Evolutionary conservation across 495 filamentous ascomycete species (phyloP).

Genomic region (Neurospora sp.): DNA sequence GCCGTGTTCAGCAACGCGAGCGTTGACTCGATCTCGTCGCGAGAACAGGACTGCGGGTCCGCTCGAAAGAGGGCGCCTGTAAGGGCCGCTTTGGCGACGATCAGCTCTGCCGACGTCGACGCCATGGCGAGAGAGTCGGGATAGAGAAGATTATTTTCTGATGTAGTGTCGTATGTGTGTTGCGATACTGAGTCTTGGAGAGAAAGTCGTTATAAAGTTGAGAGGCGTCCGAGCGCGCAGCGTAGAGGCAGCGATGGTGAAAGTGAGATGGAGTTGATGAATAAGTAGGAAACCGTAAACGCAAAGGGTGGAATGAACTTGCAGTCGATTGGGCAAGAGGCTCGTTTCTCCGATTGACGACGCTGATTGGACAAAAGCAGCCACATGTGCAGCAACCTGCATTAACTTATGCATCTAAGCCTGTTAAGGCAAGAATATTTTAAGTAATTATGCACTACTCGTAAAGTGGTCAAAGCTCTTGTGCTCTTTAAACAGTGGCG

Average conservation of each 20-base stretch:
- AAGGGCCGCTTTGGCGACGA: slow-evolving; percentile 73
- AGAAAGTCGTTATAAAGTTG: neutral
- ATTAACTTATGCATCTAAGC: neutral
- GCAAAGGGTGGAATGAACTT: neutral
- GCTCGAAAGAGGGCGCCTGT: slow-evolving; percentile 63
- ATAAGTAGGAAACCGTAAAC: neutral
- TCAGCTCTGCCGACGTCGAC: slow-evolving; percentile 63
- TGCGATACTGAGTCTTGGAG: neutral
- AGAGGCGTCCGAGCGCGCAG: neutral
- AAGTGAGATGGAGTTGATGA: neutral
- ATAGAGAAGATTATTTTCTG: neutral
- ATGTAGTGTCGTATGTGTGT: neutral
- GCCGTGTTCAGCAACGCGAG: slow-evolving; percentile 56
- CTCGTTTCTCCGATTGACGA: neutral
- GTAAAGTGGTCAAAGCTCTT: neutral
- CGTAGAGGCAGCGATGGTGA: neutral
- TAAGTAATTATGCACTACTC: neutral
- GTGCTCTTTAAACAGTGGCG: neutral
- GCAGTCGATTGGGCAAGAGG: neutral
- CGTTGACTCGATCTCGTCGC: slow-evolving; percentile 63
- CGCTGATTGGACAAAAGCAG: neutral
- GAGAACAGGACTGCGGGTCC: slow-evolving; percentile 59
- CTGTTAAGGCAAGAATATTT: neutral
- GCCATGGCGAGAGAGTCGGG: slow-evolving; percentile 39
- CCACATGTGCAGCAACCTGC: neutral